Conservation (phyloP, 768 basidiomycete species). For the Rhizopogon vulgaris region DNA sequence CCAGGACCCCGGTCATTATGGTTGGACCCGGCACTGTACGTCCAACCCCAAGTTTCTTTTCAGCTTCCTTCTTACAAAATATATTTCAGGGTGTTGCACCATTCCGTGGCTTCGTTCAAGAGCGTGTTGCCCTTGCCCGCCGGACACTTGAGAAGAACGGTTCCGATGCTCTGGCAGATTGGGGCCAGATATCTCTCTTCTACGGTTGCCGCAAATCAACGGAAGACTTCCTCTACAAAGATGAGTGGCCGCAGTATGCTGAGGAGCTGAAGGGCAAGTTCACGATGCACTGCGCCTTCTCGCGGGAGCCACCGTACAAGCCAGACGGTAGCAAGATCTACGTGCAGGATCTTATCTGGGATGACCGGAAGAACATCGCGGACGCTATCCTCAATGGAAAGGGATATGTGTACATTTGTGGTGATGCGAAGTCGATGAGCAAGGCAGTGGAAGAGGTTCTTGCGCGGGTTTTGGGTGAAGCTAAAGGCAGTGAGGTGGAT, state of each 20-base stretch:
- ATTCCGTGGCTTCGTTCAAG: slow-evolving; percentile 98
- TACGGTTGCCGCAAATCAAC: slow-evolving; percentile 89
- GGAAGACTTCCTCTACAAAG: slow-evolving; percentile 90
- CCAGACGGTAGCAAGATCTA: slow-evolving; percentile 94
- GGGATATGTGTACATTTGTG: slow-evolving; percentile 96
- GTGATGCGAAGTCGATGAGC: slow-evolving; percentile 95
- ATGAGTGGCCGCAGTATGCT: slow-evolving; percentile 89
- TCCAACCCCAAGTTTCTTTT: slow-evolving; percentile 10
- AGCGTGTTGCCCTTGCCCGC: slow-evolving; percentile 92
- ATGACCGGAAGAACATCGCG: slow-evolving; percentile 75
- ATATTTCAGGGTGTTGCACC: slow-evolving; percentile 86
- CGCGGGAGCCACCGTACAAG: slow-evolving; percentile 79
- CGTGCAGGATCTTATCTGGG: slow-evolving; percentile 96
- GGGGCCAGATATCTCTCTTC: slow-evolving; percentile 93
- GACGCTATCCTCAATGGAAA: slow-evolving; percentile 90
- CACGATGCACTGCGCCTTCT: slow-evolving; percentile 83
- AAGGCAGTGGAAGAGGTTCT: slow-evolving; percentile 91
- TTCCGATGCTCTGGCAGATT: slow-evolving; percentile 85
- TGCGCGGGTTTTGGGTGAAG: slow-evolving; percentile 79
- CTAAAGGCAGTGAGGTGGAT: slow-evolving; percentile 87
- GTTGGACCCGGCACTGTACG: slow-evolving; percentile 96
- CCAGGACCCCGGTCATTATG: slow-evolving; percentile 98
- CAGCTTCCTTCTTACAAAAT: background rate
- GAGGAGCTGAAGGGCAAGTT: slow-evolving; percentile 91
- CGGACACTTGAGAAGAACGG: slow-evolving; percentile 96